Conservation (phyloP, 139 green algal species). For the Spirogloea muscicola region DNA sequence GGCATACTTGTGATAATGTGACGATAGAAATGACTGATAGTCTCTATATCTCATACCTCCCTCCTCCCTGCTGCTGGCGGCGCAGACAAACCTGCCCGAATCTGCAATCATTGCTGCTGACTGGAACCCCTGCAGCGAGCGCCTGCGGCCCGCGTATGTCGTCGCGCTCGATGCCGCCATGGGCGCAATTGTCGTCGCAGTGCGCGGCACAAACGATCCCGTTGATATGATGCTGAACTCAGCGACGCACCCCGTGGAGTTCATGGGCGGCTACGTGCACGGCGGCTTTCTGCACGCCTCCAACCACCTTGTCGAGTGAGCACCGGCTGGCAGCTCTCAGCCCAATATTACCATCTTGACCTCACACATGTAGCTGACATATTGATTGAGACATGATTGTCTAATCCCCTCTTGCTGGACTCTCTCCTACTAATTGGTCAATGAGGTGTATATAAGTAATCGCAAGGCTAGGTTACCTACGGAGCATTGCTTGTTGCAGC, state of each 20-base stretch:
- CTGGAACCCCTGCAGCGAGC: slow-evolving; percentile 16
- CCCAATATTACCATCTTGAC: no score
- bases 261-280: slow-evolving; percentile 18
- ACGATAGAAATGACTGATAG: no score
- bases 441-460: no score
- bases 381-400: no score
- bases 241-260: slow-evolving; percentile 1
- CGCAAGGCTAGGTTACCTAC: no score
- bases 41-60: neutral
- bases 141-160: slow-evolving; percentile 29
- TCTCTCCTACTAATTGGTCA: no score
- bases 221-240: slow-evolving; percentile 26
- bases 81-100: slow-evolving; percentile 29
- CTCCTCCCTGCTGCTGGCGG: neutral
- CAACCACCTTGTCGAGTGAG: slow-evolving; percentile 21
- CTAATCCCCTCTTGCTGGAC: no score
- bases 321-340: no score
- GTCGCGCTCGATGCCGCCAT: slow-evolving; percentile 7
- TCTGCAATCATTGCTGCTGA: slow-evolving; percentile 9
- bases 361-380: no score
- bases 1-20: no score
- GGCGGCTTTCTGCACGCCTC: slow-evolving; percentile 19
- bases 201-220: slow-evolving; percentile 22
- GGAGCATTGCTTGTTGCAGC: no score
- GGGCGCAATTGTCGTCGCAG: slow-evolving; percentile 27